phyloP scores from a whole-genome alignment of 305 asterid genomes.

The Ilex paraguariensis region DNA sequence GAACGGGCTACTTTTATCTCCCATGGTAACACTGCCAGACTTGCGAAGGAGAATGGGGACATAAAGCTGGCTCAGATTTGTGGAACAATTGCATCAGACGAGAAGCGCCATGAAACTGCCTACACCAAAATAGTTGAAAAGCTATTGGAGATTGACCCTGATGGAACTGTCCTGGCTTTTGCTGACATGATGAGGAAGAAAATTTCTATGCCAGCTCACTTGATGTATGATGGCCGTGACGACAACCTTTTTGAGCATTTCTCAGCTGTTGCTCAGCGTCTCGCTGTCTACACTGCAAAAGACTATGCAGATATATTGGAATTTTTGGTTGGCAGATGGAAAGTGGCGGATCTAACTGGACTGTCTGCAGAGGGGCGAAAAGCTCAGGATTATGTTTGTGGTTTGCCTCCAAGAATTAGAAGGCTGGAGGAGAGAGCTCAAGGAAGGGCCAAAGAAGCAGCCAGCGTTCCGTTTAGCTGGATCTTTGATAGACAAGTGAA shows the following conservation, averaged over 20 bases:
- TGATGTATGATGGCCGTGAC: slow-evolving; percentile 64
- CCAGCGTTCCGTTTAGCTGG: slow-evolving; percentile 56
- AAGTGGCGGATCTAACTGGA: slow-evolving; percentile 43
- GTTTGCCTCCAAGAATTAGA: slow-evolving; percentile 54
- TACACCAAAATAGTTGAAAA: slow-evolving; percentile 60
- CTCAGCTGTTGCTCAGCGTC: slow-evolving; percentile 67
- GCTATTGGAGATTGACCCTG: slow-evolving; percentile 61
- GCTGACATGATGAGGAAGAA: slow-evolving; percentile 82
- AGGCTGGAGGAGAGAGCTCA: slow-evolving; percentile 61
- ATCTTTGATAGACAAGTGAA: slow-evolving; percentile 50
- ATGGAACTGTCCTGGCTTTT: slow-evolving; percentile 53
- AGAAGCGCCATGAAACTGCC: slow-evolving; percentile 67
- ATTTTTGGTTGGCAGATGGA: slow-evolving; percentile 57
- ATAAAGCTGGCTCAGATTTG: slow-evolving; percentile 57
- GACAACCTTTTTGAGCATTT: slow-evolving; percentile 54
- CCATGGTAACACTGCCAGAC: slow-evolving; percentile 67
- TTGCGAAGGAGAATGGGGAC: slow-evolving; percentile 54
- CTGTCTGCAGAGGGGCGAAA: slow-evolving; percentile 45
- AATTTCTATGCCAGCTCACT: slow-evolving; percentile 65
- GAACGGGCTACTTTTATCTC: slow-evolving; percentile 63
- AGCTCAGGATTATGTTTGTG: slow-evolving; percentile 67
- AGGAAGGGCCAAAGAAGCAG: slow-evolving; percentile 41
- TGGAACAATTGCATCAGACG: slow-evolving; percentile 55
- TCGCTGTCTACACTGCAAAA: slow-evolving; percentile 52
- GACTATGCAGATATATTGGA: slow-evolving; percentile 69